Percentiles rank a stretch among this genome's conserved stretches.
These are phyloP conservation scores for Aspergillus sp. DNA, from an alignment of 2,329 filamentous ascomycete species.

Conservation along the genomic window DNA sequence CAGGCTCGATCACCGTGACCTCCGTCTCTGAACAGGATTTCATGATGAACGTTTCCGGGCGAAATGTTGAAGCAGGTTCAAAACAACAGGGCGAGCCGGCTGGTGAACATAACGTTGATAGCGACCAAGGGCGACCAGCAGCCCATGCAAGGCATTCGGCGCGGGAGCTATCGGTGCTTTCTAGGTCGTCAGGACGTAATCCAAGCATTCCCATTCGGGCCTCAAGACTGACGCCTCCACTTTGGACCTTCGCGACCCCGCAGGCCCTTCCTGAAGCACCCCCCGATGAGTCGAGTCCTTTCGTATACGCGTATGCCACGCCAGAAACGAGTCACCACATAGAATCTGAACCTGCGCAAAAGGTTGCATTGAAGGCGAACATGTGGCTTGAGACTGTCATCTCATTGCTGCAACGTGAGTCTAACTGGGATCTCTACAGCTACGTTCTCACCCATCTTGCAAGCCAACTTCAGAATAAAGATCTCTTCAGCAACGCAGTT, in stretches of 20 bases:
- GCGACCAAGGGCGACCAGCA: slow-evolving; percentile 37
- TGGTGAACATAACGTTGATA: slow-evolving; percentile 37
- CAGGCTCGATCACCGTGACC: slow-evolving; percentile 72
- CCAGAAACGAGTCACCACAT: slow-evolving; percentile 33
- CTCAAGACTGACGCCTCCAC: slow-evolving; percentile 44
- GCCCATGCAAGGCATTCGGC: slow-evolving; percentile 32
- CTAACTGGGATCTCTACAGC: slow-evolving; percentile 90
- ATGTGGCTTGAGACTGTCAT: slow-evolving; percentile 78
- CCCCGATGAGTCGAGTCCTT: slow-evolving; percentile 49
- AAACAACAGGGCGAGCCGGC: slow-evolving; percentile 43
- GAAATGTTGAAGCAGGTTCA: slow-evolving; percentile 58
- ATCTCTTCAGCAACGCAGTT: slow-evolving; percentile 74
- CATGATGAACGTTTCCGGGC: slow-evolving; percentile 70
- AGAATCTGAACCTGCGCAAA: slow-evolving; percentile 29
- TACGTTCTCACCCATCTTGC: slow-evolving; percentile 84
- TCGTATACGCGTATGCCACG: slow-evolving; percentile 53
- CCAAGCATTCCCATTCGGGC: slow-evolving; percentile 34
- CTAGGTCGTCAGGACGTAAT: slow-evolving; percentile 37
- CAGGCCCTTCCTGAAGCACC: slow-evolving; percentile 58
- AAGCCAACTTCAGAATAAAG: slow-evolving; percentile 85
- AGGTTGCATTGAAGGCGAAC: slow-evolving; percentile 59
- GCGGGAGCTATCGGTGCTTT: slow-evolving; percentile 34
- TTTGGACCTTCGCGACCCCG: slow-evolving; percentile 61
- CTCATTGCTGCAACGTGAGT: slow-evolving; percentile 70
- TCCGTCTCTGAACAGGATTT: slow-evolving; percentile 70